Evolutionary conservation across 768 basidiomycete genomes (phyloP).

Genomic region (Crassisporium funariophilum): DNA sequence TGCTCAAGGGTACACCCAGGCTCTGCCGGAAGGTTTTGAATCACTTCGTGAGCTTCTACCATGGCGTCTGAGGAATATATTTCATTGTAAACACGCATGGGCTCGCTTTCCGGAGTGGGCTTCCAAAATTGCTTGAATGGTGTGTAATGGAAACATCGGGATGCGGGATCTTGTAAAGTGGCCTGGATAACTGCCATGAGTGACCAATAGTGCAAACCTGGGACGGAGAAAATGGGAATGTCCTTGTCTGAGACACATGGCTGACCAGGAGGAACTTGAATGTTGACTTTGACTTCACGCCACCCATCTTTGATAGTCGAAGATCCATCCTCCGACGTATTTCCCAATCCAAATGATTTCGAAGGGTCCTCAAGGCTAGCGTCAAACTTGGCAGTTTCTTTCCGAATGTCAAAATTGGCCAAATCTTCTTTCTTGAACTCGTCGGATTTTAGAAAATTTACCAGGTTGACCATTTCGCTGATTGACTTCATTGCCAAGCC

Average conservation of each 20-base stretch:
- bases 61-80: slow-evolving; percentile 27
- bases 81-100: slow-evolving; percentile 25
- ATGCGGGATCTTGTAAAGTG: too few relatives aligned
- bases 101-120: slow-evolving; percentile 5
- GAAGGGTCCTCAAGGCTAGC: neutral
- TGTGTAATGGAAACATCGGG: slow-evolving; percentile 29
- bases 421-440: slow-evolving; percentile 16
- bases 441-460: slow-evolving; percentile 19
- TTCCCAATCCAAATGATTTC: too few relatives aligned
- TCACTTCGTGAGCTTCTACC: slow-evolving; percentile 19
- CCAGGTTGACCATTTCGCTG: slow-evolving; percentile 10
- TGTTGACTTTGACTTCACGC: neutral
- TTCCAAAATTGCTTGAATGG: slow-evolving; percentile 31
- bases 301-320: slow-evolving; percentile 10
- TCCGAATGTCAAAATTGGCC: slow-evolving; percentile 12
- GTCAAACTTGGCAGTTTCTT: slow-evolving; percentile 18
- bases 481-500: slow-evolving; percentile 19
- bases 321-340: slow-evolving; percentile 4
- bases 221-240: too few relatives aligned
- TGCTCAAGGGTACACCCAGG: slow-evolving; percentile 17
- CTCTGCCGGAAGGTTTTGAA: slow-evolving; percentile 19
- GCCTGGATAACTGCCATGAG: too few relatives aligned
- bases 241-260: too few relatives aligned
- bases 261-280: slow-evolving; percentile 6
- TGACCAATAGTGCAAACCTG: too few relatives aligned